Conservation (phyloP, 805 yeast species). For the Ogataea minuta region DNA sequence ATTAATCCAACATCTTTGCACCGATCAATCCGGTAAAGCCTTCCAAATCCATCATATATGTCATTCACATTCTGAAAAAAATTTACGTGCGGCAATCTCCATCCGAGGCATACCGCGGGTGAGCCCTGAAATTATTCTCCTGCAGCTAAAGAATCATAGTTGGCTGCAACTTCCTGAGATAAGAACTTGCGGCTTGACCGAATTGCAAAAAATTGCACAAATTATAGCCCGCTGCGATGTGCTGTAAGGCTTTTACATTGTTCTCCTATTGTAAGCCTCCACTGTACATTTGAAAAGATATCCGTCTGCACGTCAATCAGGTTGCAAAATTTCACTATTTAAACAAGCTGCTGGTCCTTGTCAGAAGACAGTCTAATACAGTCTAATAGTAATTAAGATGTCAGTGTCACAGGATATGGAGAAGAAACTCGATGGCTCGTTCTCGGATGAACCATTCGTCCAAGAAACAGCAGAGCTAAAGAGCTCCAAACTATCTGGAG, state of each 20-base stretch:
- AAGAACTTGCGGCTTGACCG: constrained; percentile 1
- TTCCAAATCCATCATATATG: too few relatives aligned
- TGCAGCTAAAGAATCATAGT: too few relatives aligned
- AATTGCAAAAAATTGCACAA: neutral
- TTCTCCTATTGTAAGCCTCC: neutral
- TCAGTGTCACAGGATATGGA: constrained; percentile 27
- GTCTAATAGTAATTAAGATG: too few relatives aligned
- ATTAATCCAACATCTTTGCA: constrained; percentile 1
- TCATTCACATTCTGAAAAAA: too few relatives aligned
- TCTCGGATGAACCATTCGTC: constrained; percentile 24
- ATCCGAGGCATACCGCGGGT: constrained; percentile 8
- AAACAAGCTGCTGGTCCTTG: neutral
- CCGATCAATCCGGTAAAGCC: too few relatives aligned
- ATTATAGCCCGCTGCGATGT: neutral
- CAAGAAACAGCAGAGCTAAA: constrained; percentile 24
- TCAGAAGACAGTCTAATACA: too few relatives aligned
- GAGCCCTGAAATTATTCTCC: too few relatives aligned
- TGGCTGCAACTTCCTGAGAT: neutral
- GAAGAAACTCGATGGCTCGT: constrained; percentile 26
- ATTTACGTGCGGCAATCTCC: constrained; percentile 3
- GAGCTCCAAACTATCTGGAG: constrained; percentile 12
- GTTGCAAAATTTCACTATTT: constrained; percentile 4
- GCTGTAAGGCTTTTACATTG: constrained; percentile 4
- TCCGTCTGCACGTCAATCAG: neutral
- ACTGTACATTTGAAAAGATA: neutral